Base-by-base conservation (phyloP, 768 basidiomycete species). In the Suillus discolor region DNA sequence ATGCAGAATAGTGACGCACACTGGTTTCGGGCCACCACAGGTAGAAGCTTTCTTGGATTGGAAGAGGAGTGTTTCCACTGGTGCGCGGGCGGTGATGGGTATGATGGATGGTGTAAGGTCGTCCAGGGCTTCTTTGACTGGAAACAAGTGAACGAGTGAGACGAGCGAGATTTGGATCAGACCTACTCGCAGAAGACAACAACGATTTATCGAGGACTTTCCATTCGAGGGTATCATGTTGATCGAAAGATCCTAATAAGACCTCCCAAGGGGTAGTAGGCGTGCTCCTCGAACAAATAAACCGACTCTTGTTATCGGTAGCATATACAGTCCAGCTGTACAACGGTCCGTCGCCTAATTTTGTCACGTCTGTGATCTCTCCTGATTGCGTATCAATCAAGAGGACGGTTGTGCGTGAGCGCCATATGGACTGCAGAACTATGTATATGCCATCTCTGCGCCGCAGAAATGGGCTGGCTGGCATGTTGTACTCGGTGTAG, bases 1-100 rank as follows among this genome's bases (percentile, higher is more conserved):
- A 64, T 91, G 90, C 4, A 83, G 82, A 16, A 79, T 72, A 0
- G 83, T 84, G 57, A 92, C 76, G 62, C 82, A 89, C n/a, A 84
- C 81, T 1, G 79, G 79, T n/a, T 72, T 72, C 1, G 23, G 63
- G 15, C 65, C 71, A 18, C 25, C 25, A 9, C 55, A 71, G 7
- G 44, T 62, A 51, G 69, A 57, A 25, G 67, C 53, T 34, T 65
- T 68, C 11, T 73, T 71, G 0, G 78, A 74, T 47, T 77, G 78
- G 23, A 89, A 74, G 16, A 90, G 72, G 16, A 90, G 23, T 0
- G 85, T 84, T 72, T 90, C 87, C 2, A 83, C 79, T 4, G 83
- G 84, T 44, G 73, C 73, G 41, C 82, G 81, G 15, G 74, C 75
- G 6, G 87, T 85, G 49, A 91, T 82, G 0, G 80, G 76, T 55